Evolutionary conservation across 2,329 filamentous ascomycete species (phyloP), one percentile per base, ranked within the genome.

Genomic region (Fusarium hostae): DNA sequence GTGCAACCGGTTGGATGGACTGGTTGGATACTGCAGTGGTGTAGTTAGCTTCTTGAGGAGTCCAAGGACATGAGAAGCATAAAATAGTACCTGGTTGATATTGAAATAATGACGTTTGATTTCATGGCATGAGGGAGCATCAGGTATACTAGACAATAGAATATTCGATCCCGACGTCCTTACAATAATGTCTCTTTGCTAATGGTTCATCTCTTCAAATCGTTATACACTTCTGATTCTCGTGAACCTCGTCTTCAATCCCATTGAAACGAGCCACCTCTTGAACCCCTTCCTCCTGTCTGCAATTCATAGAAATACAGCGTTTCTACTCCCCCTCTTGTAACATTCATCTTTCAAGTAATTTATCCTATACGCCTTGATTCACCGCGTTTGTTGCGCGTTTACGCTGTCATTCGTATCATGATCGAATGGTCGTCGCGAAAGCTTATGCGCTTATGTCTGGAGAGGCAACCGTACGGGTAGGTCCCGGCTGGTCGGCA

Each of bases 11-110:
- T 81, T 98, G 60, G 90, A 92, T 60, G 89, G 89, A 58, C 82
- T 98, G 69, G 93, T 97, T 16, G 94, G 94, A 20, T 98, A 96
- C 79, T 97, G 94, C 79, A 89, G 91, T 71, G 95, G 95, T 71
- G 93, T 98, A 28, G 90, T 97, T 22, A 89, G 89, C 43, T 97
- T 96, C 83, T 84, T 97, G 76, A 88, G 94, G 75, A 90, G 84
- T 71, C 88, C 88, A 24, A 80, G 86, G 75, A 87, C 86, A 65
- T 89, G 28, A 76, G 55, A 32, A 65, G 57, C 41, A 52, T 43
- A 56, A 45, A 55, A 57, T 41, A 63, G 39, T 50, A 50, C 15
- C 1, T 56, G 28, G 41, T 65, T 32, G 30, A 24, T n/a, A 47
- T 22, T 58, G 30, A 61, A 45, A 59, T 66, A 52, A 63, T 57